A percentile compares a stretch with the other conserved stretches of the same genome.
Conservation (phyloP, 1,284 basidiomycete species). For the Paramarasmius palmivorus region DNA sequence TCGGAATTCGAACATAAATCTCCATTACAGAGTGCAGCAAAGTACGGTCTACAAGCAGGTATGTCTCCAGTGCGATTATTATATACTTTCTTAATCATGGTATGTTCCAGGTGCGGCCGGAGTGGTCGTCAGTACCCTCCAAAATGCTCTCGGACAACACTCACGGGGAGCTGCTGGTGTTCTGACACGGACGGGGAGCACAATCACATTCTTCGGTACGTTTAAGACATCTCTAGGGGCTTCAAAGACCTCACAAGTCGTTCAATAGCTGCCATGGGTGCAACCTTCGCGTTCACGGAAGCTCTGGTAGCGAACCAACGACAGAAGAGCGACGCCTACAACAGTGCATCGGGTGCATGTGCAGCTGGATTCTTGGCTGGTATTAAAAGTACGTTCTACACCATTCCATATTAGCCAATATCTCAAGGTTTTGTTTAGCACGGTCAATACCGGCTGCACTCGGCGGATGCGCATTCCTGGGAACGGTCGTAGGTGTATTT, state of each 20-base stretch:
- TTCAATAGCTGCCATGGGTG: conserved; percentile 84
- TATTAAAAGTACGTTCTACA: conserved; percentile 61
- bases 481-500: conserved; percentile 80
- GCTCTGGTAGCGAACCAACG: conserved; percentile 81
- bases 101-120: conserved; percentile 65
- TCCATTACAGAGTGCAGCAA: conserved; percentile 24
- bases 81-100: background rate
- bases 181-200: conserved; percentile 76
- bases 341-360: conserved; percentile 87
- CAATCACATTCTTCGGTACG: conserved; percentile 82
- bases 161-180: conserved; percentile 87
- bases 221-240: background rate
- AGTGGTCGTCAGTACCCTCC: conserved; percentile 76
- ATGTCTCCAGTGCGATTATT: background rate
- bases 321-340: conserved; percentile 80
- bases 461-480: conserved; percentile 80
- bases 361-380: conserved; percentile 93
- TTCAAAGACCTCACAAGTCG: background rate
- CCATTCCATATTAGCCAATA: no score
- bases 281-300: conserved; percentile 84
- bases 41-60: conserved; percentile 14
- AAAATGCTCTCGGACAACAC: conserved; percentile 84
- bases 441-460: conserved; percentile 85
- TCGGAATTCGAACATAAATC: conserved; percentile 60
- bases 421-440: conserved; percentile 41